Evolutionary conservation across 495 filamentous ascomycete genomes (phyloP), one percentile per base, ranked within the genome.

Genomic region (Neohortaea acidophila): DNA sequence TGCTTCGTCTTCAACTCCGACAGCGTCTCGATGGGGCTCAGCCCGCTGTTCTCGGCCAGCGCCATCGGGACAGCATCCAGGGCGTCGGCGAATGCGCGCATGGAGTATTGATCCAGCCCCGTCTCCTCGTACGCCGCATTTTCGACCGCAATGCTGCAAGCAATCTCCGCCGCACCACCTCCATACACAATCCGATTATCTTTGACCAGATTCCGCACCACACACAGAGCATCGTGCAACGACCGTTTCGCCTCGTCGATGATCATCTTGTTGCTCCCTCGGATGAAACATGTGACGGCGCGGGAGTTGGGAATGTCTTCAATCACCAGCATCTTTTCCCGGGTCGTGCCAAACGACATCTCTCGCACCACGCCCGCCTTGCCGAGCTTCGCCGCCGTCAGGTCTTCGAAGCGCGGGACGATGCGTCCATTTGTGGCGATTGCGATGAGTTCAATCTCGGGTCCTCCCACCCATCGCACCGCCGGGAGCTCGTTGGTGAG

Each of bases 231-330:
- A 59, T 99, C 89, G 61, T 96, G 89, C 43, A 96, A 69, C 35
- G 87, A 94, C 48, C 91, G 79, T 67, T 94, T 94, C 31, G 89
- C 91, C 59, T 99, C 91, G 59, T 99, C 91, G 56, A 96, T 94
- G 56, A 97, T 93, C 89, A 99, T 99, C 70, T 96, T 99, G 70
- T 99, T 99, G 67, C 84, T 92, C 49, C 89, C 89, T 57, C 89
- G 68, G 32, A 99, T 77, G 56, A 99, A 99, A 29, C 89, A 73
- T 0, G 89, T 99, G 32, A 96, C 89, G 21, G 89, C 89, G 43
- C 89, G 72, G 34, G 84, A 93, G 66, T 99, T 96, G 56, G 91
- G 89, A 53, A 89, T 96, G 62, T 96, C 89, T 60, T 99, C 89
- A 52, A 99, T 96, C 37, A 99, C 81, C 41, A 99, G 71, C 89